Evolutionary conservation across 352 stramenopile genomes (phyloP), one percentile per base, ranked within the genome.

Genomic region (Halophytophthora polymorphica): DNA sequence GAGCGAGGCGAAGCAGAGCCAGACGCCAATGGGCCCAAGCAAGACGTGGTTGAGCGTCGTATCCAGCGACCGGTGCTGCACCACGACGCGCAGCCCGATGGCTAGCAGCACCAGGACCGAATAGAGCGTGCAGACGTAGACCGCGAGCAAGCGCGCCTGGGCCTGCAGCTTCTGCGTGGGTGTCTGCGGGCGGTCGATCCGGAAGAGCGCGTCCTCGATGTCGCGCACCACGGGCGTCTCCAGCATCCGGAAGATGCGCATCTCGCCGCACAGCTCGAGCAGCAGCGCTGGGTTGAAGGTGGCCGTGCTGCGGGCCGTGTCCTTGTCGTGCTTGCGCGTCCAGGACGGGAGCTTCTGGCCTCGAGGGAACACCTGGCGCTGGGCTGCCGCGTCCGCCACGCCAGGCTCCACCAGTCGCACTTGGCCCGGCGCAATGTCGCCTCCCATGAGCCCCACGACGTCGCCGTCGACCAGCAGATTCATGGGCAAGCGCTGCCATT

Each of bases 1-100:
- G 2, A 94, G 64, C 45, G 81, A 94, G 3, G 83, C 79, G 60
- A 94, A 94, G 50, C 84, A 94, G n/a, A 94, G 55, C 73, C 81
- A 90, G 23, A 94, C 69, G n/a, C 74, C 77, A 33, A 90, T 84
- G 3, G 80, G 73, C 2, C 81, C 84, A 0, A 89, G 46, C 15
- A 90, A 49, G 34, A 91, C 61, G 49, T 92, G 82, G 14, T 83
- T 79, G 38, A 92, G 50, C 37, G 81, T 87, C 18, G 64, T 81
- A 10, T 88, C 65, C 34, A 88, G 59, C 21, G 80, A 86, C 2
- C 76, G 77, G 53, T 87, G 78, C 57, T 90, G 81, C 21, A 91
- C 19, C 10, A 86, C 53, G 3, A 79, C 77, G 22, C 84, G 82
- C 18, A 88, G 37, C 2, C 61, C 77, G 46, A 92, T 95, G 2